A percentile compares a stretch with the other conserved stretches of the same genome.
Conservation (phyloP, 768 basidiomycete species). For the Artomyces pyxidatus region DNA sequence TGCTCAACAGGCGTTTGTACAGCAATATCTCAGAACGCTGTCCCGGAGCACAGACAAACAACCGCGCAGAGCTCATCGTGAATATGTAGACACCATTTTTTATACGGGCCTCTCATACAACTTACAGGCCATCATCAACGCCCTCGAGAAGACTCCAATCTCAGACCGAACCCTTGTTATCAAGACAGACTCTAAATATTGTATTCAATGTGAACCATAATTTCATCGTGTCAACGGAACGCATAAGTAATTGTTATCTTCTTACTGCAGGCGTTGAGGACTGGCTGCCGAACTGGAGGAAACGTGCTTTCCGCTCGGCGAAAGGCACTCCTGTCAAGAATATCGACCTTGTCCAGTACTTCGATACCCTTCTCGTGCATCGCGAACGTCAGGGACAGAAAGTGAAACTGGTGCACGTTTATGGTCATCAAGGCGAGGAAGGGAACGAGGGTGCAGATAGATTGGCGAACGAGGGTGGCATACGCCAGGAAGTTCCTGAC, state of each 20-base stretch:
- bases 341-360: slow-evolving; percentile 57
- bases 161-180: slow-evolving; percentile 54
- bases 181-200: slow-evolving; percentile 81
- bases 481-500: slow-evolving; percentile 33
- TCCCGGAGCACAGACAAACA: slow-evolving; percentile 80
- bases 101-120: not conserved
- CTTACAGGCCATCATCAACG: slow-evolving; percentile 71
- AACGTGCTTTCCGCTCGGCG: slow-evolving; percentile 40
- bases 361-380: slow-evolving; percentile 50
- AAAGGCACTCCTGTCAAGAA: slow-evolving; percentile 64
- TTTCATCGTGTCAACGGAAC: too few relatives aligned
- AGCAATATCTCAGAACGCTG: slow-evolving; percentile 82
- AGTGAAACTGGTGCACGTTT: slow-evolving; percentile 62
- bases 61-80: slow-evolving; percentile 83
- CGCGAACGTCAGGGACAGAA: slow-evolving; percentile 44
- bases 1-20: not conserved
- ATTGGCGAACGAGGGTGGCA: slow-evolving; percentile 55
- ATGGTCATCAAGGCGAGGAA: slow-evolving; percentile 65
- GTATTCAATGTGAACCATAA: slow-evolving; percentile 82
- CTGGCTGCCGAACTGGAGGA: slow-evolving; percentile 66
- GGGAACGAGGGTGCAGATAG: slow-evolving; percentile 88
- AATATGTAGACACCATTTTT: slow-evolving; percentile 17
- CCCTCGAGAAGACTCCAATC: slow-evolving; percentile 64
- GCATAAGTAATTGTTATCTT: too few relatives aligned
- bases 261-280: slow-evolving; percentile 50